Conservation (phyloP, 1,284 basidiomycete species). For the Gomphus bonarii region DNA sequence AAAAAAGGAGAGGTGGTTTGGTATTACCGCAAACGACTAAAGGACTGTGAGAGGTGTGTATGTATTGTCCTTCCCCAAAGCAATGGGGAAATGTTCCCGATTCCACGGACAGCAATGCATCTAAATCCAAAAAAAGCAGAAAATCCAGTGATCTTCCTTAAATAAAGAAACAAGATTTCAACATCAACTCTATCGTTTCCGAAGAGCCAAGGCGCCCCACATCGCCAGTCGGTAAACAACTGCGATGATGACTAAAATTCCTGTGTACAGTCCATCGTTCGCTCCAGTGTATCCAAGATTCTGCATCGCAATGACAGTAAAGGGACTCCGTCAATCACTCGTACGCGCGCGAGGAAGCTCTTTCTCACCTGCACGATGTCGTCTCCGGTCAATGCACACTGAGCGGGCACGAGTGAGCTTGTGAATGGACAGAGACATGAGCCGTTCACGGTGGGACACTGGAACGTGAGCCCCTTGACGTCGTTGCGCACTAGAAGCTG, state of each 20-base stretch:
- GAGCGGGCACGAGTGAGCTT: conserved; percentile 18
- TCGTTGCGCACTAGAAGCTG: conserved; percentile 28
- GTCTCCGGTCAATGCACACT: conserved; percentile 21
- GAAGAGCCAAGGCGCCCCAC: not conserved
- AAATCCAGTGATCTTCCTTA: too few species aligned
- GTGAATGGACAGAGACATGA: conserved; percentile 23
- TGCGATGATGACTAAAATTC: conserved; percentile 25
- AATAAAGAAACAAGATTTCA: too few species aligned
- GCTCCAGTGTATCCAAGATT: not conserved
- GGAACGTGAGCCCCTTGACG: conserved; percentile 36
- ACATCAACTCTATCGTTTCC: not conserved
- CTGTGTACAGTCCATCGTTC: conserved; percentile 19
- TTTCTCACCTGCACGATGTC: conserved; percentile 21
- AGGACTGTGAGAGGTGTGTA: too few species aligned
- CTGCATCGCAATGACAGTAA: not conserved
- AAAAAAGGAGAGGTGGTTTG: too few species aligned
- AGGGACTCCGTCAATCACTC: not conserved
- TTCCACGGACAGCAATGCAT: too few species aligned
- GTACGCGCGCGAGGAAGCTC: too few species aligned
- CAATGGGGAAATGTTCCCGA: too few species aligned
- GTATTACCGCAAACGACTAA: too few species aligned
- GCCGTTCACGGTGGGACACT: conserved; percentile 25
- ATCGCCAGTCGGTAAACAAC: conserved; percentile 22
- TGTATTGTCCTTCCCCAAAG: too few species aligned
- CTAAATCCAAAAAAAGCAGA: too few species aligned